Evolutionary conservation across 2,329 filamentous ascomycete genomes (phyloP).

Genomic region (Colletotrichum spaethianum): DNA sequence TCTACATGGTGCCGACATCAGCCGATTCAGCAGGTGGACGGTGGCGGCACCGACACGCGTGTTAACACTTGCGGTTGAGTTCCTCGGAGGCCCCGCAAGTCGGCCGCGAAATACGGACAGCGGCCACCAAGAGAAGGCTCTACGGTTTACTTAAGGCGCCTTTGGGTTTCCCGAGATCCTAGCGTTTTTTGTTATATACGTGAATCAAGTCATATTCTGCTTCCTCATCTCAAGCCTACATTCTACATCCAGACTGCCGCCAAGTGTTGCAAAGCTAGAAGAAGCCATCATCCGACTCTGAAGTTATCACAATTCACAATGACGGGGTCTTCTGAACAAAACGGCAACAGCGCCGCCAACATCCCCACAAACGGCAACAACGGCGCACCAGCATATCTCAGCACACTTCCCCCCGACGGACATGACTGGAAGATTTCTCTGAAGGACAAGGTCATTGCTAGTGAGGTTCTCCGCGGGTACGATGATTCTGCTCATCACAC

Average conservation of each 20-base stretch:
- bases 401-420: conserved; percentile 50
- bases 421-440: conserved; percentile 54
- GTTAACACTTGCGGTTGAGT: not conserved
- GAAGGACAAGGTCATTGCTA: conserved; percentile 56
- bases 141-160: not conserved
- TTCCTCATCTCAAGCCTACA: not conserved
- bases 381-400: conserved; percentile 42
- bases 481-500: not conserved
- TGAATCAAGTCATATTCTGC: not conserved
- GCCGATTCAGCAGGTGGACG: not conserved
- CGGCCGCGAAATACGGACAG: not conserved
- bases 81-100: not conserved
- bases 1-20: not conserved
- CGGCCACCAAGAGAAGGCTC: too few relatives aligned
- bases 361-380: conserved; percentile 13
- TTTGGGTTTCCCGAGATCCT: not conserved
- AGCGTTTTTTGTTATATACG: not conserved
- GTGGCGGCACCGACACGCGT: not conserved
- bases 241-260: not conserved
- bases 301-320: not conserved
- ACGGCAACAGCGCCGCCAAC: not conserved
- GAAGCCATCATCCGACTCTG: too few relatives aligned
- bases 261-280: not conserved
- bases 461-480: conserved; percentile 45
- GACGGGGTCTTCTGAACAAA: conserved; percentile 2